Evolutionary conservation across 2,329 filamentous ascomycete species (phyloP).

Genomic region (Botryotinia convoluta): DNA sequence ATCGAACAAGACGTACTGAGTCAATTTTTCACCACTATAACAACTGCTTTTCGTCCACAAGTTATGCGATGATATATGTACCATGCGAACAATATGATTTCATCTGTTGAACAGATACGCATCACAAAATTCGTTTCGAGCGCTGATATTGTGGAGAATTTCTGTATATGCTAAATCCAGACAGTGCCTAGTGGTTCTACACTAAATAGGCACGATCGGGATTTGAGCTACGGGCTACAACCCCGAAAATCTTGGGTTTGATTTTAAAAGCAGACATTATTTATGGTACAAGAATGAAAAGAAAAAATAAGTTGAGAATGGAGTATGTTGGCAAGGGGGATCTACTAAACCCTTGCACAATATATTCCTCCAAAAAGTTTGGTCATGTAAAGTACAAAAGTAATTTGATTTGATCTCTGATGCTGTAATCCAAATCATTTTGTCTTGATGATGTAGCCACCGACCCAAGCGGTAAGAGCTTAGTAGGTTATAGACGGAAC

Average conservation of each 20-base stretch:
- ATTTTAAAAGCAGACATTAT: not conserved
- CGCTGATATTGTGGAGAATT: not conserved
- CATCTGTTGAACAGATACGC: not conserved
- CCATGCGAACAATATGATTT: not conserved
- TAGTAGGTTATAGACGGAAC: too few species aligned
- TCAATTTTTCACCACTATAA: not conserved
- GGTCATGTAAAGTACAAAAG: not conserved
- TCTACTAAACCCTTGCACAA: fast-evolving
- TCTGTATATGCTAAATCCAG: not conserved
- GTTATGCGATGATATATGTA: not conserved
- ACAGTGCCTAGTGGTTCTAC: not conserved
- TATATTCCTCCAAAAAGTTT: not conserved
- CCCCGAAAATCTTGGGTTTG: not conserved
- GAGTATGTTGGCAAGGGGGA: fast-evolving
- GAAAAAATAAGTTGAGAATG: fast-evolving
- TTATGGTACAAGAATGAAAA: not conserved
- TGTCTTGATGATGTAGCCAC: too few species aligned
- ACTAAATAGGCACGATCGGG: not conserved
- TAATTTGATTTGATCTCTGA: not conserved
- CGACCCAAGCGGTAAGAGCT: too few species aligned
- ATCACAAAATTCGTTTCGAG: not conserved
- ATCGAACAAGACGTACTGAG: not conserved
- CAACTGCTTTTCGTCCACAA: not conserved
- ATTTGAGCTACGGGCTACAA: not conserved
- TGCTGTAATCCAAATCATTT: not conserved